Conservation (phyloP, 2,329 filamentous ascomycete species). For the Tothia fuscella region DNA sequence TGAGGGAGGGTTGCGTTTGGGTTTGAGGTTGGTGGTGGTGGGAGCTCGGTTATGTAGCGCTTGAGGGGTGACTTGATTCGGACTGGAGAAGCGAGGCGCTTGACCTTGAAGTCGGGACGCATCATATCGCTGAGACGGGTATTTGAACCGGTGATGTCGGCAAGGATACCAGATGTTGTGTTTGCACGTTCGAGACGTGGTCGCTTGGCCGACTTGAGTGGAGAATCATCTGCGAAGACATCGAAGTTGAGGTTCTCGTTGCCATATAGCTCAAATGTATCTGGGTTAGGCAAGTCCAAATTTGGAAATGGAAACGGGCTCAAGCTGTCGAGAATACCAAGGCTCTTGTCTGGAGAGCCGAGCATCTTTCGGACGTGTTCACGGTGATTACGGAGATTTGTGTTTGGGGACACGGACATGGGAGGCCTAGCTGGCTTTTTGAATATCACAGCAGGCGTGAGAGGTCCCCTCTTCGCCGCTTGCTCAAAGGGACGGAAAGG, state of each 20-base stretch:
- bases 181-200: slow-evolving; percentile 51
- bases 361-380: slow-evolving; percentile 71
- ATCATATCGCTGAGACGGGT: slow-evolving; percentile 10
- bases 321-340: slow-evolving; percentile 40
- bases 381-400: slow-evolving; percentile 79
- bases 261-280: slow-evolving; percentile 23
- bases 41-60: slow-evolving; percentile 11
- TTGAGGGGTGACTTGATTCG: slow-evolving; percentile 23
- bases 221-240: slow-evolving; percentile 42
- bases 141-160: slow-evolving; percentile 42
- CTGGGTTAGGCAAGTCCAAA: slow-evolving; percentile 39
- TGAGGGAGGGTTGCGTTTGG: slow-evolving; percentile 12
- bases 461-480: slow-evolving; percentile 44
- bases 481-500: slow-evolving; percentile 25
- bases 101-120: slow-evolving; percentile 9
- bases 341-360: slow-evolving; percentile 57
- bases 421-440: slow-evolving; percentile 53
- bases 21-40: slow-evolving; percentile 6
- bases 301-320: slow-evolving; percentile 31
- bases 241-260: slow-evolving; percentile 42
- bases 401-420: slow-evolving; percentile 81
- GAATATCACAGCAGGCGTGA: slow-evolving; percentile 77
- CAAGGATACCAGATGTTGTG: slow-evolving; percentile 46
- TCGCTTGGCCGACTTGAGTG: slow-evolving; percentile 32
- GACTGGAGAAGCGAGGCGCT: slow-evolving; percentile 16